Base-by-base conservation (phyloP, 176 grass and related monocot species). In the Neostapfia colusana region DNA sequence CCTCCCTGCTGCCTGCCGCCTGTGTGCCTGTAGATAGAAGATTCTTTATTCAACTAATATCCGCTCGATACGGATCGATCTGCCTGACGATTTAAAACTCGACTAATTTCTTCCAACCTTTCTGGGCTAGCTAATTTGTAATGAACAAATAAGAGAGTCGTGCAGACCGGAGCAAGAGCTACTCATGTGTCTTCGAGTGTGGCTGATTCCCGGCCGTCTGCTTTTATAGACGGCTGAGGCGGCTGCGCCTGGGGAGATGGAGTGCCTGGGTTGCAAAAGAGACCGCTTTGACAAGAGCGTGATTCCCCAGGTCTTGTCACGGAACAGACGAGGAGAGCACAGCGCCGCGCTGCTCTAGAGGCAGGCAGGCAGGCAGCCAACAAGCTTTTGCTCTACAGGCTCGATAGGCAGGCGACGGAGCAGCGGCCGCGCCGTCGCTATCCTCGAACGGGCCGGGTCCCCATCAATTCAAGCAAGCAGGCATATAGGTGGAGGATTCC, bases 401-500 rank as follows among this genome's bases (percentile, higher is more conserved):
- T 62, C 37, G 72, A 70, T 38, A 20, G 24, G 31, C 45, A 44
- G 16, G 34, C 42, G 49, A 4, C 4, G 12, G 8, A 24, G 48
- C 67, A 72, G 42, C 27, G 20, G 43, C 67, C 20, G 73, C 6
- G 2, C 18, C 8, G 67, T 85, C 83, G 67, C 75, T 79, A 24
- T 77, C 73, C 54, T 15, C 59, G n/a, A 3, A 28, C 10, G 41
- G 17, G 59, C 21, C 58, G 51, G 49, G 17, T 3, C 31, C 43
- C 26, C 67, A 36, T 53, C 59, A 38, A 31, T 2, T 34, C 31
- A 38, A 25, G 26, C 64, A 17, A 2, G 50, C 35, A 56, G 9
- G 40, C 66, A 65, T 67, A 69, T 67, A 69, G 64, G 86, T 84
- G 81, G 81, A 63, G 84, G 75, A 80, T 88, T 84, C 80, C 24